Conservation (phyloP, 1,139 yeast genomes). For the Chernovozyma sophiae-reginae region DNA sequence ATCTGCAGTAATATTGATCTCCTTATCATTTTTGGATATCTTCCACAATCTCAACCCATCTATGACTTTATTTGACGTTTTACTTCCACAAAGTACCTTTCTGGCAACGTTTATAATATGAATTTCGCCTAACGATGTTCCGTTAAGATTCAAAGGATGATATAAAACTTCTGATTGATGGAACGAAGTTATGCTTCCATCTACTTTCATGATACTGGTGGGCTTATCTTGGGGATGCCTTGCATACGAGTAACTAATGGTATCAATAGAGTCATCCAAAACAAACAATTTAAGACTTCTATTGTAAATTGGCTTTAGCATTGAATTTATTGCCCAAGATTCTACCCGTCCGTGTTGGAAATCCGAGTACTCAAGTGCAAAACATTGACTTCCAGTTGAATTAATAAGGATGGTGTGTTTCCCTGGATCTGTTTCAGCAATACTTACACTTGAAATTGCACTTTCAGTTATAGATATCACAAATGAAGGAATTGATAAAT, state of each 20-base stretch:
- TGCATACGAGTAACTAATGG: slow-evolving; percentile 24
- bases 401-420: slow-evolving; percentile 39
- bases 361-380: slow-evolving; percentile 40
- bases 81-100: slow-evolving; percentile 32
- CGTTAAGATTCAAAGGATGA: slow-evolving; percentile 63
- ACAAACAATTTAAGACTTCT: slow-evolving; percentile 21
- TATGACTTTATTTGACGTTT: slow-evolving; percentile 26
- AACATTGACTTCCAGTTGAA: slow-evolving; percentile 45
- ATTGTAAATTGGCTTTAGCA: slow-evolving; percentile 26
- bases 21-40: slow-evolving; percentile 14
- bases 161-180: slow-evolving; percentile 31
- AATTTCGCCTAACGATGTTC: slow-evolving; percentile 60
- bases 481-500: slow-evolving; percentile 43
- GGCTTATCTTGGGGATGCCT: slow-evolving; percentile 36
- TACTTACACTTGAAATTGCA: slow-evolving; percentile 33
- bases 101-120: slow-evolving; percentile 33
- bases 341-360: slow-evolving; percentile 28
- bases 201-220: slow-evolving; percentile 26
- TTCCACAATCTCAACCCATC: slow-evolving; percentile 38
- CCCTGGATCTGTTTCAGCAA: slow-evolving; percentile 17
- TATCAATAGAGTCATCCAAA: slow-evolving; percentile 26
- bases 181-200: slow-evolving; percentile 26
- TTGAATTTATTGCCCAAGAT: slow-evolving; percentile 18
- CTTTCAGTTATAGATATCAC: slow-evolving; percentile 46
- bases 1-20: slow-evolving; percentile 21